These are phyloP conservation scores for Saprolegnia parasitica DNA, from an alignment of 352 stramenopile species.

Conservation along the genomic window DNA sequence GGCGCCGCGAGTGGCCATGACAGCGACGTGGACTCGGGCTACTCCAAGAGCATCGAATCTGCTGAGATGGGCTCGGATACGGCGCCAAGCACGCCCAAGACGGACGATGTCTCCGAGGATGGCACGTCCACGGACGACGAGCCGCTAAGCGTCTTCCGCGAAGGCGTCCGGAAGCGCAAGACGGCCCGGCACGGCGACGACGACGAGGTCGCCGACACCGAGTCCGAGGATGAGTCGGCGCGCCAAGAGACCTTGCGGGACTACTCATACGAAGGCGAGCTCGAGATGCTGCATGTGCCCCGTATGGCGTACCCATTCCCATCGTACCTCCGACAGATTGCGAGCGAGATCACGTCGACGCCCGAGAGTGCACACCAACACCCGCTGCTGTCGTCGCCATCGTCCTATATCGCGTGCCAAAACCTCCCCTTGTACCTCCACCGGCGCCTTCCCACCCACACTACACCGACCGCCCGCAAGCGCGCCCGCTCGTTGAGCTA, in stretches of 20 bases:
- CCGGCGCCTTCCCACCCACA: neutral
- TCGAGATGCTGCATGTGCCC: conserved; percentile 25
- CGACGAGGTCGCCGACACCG: conserved; percentile 14
- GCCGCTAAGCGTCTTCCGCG: conserved; percentile 17
- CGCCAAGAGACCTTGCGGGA: conserved; percentile 19
- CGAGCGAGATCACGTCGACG: conserved; percentile 1
- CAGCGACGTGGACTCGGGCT: conserved; percentile 3
- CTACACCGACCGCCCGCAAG: neutral
- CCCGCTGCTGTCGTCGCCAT: conserved; percentile 2
- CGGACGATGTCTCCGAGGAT: conserved; percentile 7
- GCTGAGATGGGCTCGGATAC: conserved; percentile 7
- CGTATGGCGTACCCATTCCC: conserved; percentile 19
- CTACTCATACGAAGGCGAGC: conserved; percentile 27
- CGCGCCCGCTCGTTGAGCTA: neutral
- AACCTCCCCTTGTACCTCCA: conserved; percentile 16
- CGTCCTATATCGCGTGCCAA: conserved; percentile 6
- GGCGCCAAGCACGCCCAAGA: neutral
- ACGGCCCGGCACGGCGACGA: conserved; percentile 16
- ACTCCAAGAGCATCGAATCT: conserved; percentile 1
- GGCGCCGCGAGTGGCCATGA: neutral
- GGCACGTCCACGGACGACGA: conserved; percentile 19
- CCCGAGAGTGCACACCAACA: neutral
- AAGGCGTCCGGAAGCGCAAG: conserved; percentile 22
- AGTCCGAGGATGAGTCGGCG: conserved; percentile 21
- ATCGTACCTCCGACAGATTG: conserved; percentile 21